A percentile compares a stretch with the other conserved stretches of the same genome.
phyloP scores from a whole-genome alignment of 2,329 filamentous ascomycete genomes.

The Tolypocladium capitatum region DNA sequence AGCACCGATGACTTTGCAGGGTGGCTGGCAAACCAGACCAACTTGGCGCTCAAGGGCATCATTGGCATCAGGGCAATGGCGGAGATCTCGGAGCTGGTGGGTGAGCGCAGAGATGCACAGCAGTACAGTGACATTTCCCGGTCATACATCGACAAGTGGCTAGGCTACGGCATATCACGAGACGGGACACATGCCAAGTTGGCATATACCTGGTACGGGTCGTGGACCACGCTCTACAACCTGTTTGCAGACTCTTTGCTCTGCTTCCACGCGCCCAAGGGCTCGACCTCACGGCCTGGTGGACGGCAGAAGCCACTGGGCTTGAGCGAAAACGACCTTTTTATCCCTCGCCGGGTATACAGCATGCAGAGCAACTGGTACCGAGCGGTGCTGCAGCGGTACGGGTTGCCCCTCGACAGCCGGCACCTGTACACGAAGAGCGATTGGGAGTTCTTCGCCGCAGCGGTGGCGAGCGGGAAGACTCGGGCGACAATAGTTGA shows the following conservation, averaged over 20 bases:
- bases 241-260: conserved; percentile 63
- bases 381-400: conserved; percentile 61
- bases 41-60: conserved; percentile 64
- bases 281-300: neutral
- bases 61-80: conserved; percentile 69
- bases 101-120: conserved; percentile 41
- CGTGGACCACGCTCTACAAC: conserved; percentile 72
- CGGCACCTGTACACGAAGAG: conserved; percentile 78
- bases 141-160: conserved; percentile 58
- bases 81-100: conserved; percentile 48
- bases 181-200: conserved; percentile 64
- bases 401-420: conserved; percentile 70
- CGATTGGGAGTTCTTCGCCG: conserved; percentile 85
- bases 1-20: conserved; percentile 71
- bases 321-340: conserved; percentile 22
- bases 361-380: conserved; percentile 73
- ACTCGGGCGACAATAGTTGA: conserved; percentile 61
- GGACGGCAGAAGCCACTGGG: conserved; percentile 10
- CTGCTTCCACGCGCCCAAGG: conserved; percentile 51
- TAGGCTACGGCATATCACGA: conserved; percentile 54
- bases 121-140: conserved; percentile 51
- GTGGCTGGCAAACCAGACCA: conserved; percentile 61
- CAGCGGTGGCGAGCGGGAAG: conserved; percentile 57
- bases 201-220: conserved; percentile 69
- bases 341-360: conserved; percentile 67